Percentiles rank a stretch among this genome's conserved stretches.
phyloP scores from a whole-genome alignment of 257 asterid species.

The Echites panduratus region DNA sequence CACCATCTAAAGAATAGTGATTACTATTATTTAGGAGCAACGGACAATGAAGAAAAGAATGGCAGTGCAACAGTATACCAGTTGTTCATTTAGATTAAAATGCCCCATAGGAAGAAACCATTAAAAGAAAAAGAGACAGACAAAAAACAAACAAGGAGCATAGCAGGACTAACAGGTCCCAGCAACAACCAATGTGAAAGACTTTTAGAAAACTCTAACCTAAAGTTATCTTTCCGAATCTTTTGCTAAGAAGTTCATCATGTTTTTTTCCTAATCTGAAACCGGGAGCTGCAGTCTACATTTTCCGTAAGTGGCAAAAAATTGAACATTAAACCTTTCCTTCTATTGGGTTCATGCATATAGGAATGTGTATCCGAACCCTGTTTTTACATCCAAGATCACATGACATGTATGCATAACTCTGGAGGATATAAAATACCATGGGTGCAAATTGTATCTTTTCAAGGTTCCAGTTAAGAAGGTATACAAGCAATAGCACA shows the following conservation, averaged over 20 bases:
- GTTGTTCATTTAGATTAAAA: neutral
- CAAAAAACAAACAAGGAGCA: neutral
- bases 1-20: constrained; percentile 10
- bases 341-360: neutral
- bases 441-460: neutral
- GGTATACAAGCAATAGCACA: neutral
- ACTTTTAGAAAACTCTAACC: neutral
- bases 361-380: neutral
- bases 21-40: neutral
- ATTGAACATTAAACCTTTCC: neutral
- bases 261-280: neutral
- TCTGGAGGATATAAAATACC: neutral
- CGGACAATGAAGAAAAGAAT: constrained; percentile 2
- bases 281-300: neutral
- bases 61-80: neutral
- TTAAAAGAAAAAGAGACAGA: neutral
- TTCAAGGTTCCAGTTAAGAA: neutral
- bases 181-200: neutral
- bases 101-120: neutral
- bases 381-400: neutral
- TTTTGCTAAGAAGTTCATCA: neutral
- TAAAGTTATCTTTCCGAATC: neutral
- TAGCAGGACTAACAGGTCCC: neutral
- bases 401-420: neutral
- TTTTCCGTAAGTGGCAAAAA: neutral